phyloP scores from a whole-genome alignment of 768 basidiomycete species.

The Kwoniella sp. region DNA sequence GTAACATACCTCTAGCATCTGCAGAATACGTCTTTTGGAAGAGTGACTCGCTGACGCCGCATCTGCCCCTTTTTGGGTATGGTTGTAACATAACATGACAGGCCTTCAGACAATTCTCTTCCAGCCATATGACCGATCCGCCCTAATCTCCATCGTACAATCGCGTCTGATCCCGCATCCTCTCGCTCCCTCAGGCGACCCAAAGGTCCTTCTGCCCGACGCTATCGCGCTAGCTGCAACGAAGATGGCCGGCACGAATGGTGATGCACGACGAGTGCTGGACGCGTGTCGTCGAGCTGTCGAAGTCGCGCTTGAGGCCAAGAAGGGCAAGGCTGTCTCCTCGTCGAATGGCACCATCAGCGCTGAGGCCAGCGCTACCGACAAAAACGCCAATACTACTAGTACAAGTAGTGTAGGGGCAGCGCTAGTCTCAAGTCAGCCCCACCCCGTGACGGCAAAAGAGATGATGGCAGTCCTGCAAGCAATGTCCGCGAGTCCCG shows the following conservation, averaged over 20 bases:
- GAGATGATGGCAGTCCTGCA: slow-evolving; percentile 79
- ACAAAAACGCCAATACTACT: neutral
- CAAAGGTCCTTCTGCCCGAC: slow-evolving; percentile 64
- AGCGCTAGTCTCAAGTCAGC: slow-evolving; percentile 46
- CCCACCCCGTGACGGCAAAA: slow-evolving; percentile 64
- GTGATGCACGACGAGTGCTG: slow-evolving; percentile 88
- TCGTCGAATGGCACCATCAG: neutral
- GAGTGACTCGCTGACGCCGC: too few species aligned
- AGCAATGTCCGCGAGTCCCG: slow-evolving; percentile 88
- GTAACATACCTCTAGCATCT: too few species aligned
- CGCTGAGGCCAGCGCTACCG: neutral
- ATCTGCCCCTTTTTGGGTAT: too few species aligned
- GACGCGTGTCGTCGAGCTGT: slow-evolving; percentile 91
- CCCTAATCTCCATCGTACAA: slow-evolving; percentile 79
- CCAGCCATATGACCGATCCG: slow-evolving; percentile 75
- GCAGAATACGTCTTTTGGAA: too few species aligned
- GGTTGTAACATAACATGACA: too few species aligned
- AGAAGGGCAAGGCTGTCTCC: slow-evolving; percentile 42
- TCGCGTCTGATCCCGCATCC: slow-evolving; percentile 67
- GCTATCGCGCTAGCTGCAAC: slow-evolving; percentile 84
- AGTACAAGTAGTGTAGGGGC: neutral
- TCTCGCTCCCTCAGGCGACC: slow-evolving; percentile 56
- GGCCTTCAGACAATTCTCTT: slow-evolving; percentile 61
- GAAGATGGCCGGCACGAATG: slow-evolving; percentile 77
- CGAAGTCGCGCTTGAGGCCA: slow-evolving; percentile 65